Evolutionary conservation across 768 basidiomycete species (phyloP).

Genomic region (Lactifluus subvellereus): DNA sequence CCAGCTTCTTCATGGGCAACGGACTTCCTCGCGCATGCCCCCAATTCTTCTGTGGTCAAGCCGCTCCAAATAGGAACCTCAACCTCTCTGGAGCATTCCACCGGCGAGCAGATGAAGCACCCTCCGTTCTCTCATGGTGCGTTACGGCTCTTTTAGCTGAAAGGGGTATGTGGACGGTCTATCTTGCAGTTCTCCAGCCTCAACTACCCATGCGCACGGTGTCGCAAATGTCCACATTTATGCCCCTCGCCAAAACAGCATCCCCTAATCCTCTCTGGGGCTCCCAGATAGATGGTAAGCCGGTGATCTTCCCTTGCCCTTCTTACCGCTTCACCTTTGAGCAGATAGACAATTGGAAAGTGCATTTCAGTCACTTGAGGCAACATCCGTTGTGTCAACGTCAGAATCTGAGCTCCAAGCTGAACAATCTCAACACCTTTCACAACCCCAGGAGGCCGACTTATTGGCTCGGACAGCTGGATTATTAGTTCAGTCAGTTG

Average conservation of each 20-base stretch:
- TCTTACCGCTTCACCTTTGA: slow-evolving; percentile 23
- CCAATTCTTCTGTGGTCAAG: slow-evolving; percentile 4
- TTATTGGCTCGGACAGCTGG: slow-evolving; percentile 79
- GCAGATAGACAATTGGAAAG: slow-evolving; percentile 37
- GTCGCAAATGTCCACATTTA: slow-evolving; percentile 36
- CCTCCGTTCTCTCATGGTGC: slow-evolving; percentile 12
- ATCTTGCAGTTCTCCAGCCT: slow-evolving; percentile 7
- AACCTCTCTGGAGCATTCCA: neutral
- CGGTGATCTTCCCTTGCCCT: neutral
- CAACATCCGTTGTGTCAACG: slow-evolving; percentile 9
- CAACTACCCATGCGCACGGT: slow-evolving; percentile 18
- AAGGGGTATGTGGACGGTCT: neutral
- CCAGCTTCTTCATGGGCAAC: slow-evolving; percentile 49
- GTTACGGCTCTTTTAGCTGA: neutral
- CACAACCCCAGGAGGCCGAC: slow-evolving; percentile 42
- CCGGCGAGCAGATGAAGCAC: neutral
- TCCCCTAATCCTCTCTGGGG: slow-evolving; percentile 18
- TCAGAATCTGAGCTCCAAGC: neutral
- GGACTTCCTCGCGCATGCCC: slow-evolving; percentile 48
- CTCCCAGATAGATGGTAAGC: slow-evolving; percentile 42
- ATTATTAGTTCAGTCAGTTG: slow-evolving; percentile 67
- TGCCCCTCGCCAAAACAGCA: slow-evolving; percentile 18
- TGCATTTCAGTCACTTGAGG: slow-evolving; percentile 38
- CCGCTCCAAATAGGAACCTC: neutral
- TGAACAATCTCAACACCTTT: slow-evolving; percentile 3